Evolutionary conservation across 768 basidiomycete genomes (phyloP), one percentile per base, ranked within the genome.

Genomic region (Boletellus ananas): DNA sequence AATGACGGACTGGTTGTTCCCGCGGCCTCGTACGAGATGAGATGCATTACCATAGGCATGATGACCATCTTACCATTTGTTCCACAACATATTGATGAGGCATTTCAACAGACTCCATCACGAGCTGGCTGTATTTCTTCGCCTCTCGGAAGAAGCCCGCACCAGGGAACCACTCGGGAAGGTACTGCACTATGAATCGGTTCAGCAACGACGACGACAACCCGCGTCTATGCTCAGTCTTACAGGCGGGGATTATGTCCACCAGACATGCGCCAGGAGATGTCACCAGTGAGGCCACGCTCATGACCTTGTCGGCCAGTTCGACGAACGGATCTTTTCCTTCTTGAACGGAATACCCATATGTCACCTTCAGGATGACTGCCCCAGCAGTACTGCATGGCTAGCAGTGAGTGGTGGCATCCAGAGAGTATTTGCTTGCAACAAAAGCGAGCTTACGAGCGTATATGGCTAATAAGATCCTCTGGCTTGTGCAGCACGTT

Each of bases 31-130:
- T 3, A 9, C 14, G 18, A 38, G 21, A 31, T 58, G 33, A 54
- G 42, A 41, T 9, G 4, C 6, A 9, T 18, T 18, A 20, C 4
- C 7, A 20, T 1, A 6, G 6, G 36, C 20, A 4, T 6, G 3
- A 25, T 17, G n/a, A 17, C 0, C 0, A 14, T 17, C 58, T 6
- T 50, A 80, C 81, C 63, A 82, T 74, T 52, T 78, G 73, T 17
- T 75, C 57, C 34, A 72, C 69, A 5, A 75, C 75, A 43, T 68
- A 76, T 7, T 67, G 58, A 39, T 70, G 79, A 0, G 83, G 81
- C 6, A 61, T 62, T 18, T 73, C 69, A 4, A 75, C 63, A 64
- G 78, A 73, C 8, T 69, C 63, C 3, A 62, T 56, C 2, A 75
- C 65, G 2, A 70, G 3, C 3, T 25, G 20, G 4, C 40, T 39